Evolutionary conservation across 805 yeast species (phyloP), one percentile per base, ranked within the genome.

Genomic region (Myxozyma monticola): DNA sequence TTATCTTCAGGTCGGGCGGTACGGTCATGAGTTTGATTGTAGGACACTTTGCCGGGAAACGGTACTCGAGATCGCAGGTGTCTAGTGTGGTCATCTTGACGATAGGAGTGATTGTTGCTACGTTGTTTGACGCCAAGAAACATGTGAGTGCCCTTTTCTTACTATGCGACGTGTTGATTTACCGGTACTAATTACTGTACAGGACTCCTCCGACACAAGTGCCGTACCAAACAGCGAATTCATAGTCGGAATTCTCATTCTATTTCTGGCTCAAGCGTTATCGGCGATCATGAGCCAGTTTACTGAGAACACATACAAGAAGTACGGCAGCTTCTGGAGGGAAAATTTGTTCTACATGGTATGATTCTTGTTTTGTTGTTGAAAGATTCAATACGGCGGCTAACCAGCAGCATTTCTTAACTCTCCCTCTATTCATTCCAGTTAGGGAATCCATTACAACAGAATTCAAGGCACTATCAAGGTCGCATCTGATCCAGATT

Each of bases 1-100:
- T 83, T 22, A 76, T 84, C 6, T 72, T 84, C 57, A 65, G 89
- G 44, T 81, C 88, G 10, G 76, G 83, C 4, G 80, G 85, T 0
- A 77, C 86, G 0, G 78, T 81, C 5, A 65, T 82, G 15, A 79
- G 85, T 0, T 76, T 85, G 81, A 26, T 75, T 0, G 65, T 81
- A 2, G 88, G 90, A 2, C 67, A 64, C 57, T 41, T 73, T 4
- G 42, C 42, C 17, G 80, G 78, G 38, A 81, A 75, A 61, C 62
- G 61, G 26, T 83, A 82, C 61, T 64, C 71, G 7, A 15, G 31
- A 0, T 52, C 56, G 7, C 87, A 85, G 65, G 64, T 81, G 0
- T 6, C 67, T 1, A 76, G 85, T 8, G 79, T 84, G 1, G 33
- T 71, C 0, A 42, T 81, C 6, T 68, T 85, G 44, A 74, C 85